Evolutionary conservation across 106 monocot species (phyloP), one percentile per base, ranked within the genome.

Genomic region (Acanthochlamys bracteata): DNA sequence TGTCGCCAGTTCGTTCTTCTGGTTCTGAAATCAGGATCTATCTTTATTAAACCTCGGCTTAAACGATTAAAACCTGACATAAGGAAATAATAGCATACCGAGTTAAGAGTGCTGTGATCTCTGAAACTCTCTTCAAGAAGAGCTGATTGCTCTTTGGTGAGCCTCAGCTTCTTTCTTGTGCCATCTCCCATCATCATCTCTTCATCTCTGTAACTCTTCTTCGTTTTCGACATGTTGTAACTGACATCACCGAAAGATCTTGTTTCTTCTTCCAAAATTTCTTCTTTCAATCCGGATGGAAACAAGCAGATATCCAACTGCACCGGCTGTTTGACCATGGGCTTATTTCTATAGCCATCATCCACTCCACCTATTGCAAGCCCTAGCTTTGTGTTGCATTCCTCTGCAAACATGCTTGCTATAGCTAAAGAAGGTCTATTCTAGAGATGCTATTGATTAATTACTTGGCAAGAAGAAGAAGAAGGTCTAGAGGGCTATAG

Each of bases 361-460:
- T 43, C 65, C 11, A 63, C 53, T 10, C 73, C 61, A 43, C 80
- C 80, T 14, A 85, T 74, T 4, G 43, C 74, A n/a, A 85, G 74
- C 41, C 71, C 54, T 55, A 85, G 77, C 24, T 41, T 64, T 22
- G 66, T 40, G 21, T 74, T 53, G 65, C 77, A 75, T 27, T 53
- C 15, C 17, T 69, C 84, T 64, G 67, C 75, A 49, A 55, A 69
- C 78, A 75, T 82, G 17, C 49, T 49, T 33, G 6, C 1, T 33
- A 1, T 33, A 33, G 4, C 33, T 3, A 33, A 33, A 33, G 4
- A 33, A 33, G 33, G 6, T 33, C 33, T 3, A 6, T n/a, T n/a
- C n/a, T 6, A 33, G 6, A 33, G 33, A 33, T 33, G 33, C n/a
- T n/a, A n/a, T n/a, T n/a, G n/a, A n/a, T n/a, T n/a, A n/a, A n/a